These are phyloP conservation scores for Rubia yunnanensis DNA, from an alignment of 257 asterid genomes.

Conservation along the genomic window DNA sequence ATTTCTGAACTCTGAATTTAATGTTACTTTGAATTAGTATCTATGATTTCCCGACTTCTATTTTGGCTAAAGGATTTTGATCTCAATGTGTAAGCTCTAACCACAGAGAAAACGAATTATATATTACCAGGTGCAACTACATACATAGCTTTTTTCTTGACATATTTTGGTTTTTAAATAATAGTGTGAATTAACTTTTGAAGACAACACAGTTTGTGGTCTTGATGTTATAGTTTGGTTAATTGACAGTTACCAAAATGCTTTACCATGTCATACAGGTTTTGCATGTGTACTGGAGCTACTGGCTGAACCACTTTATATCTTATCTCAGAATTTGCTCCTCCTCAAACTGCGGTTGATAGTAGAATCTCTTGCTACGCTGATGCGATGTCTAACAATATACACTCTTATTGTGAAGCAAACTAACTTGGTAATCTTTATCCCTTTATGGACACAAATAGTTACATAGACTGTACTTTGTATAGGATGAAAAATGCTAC, in stretches of 20 bases:
- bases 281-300: constrained; percentile 91
- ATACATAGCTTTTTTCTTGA: neutral
- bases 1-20: constrained; percentile 1
- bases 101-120: neutral
- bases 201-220: neutral
- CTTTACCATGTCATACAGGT: constrained; percentile 34
- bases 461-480: neutral
- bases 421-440: constrained; percentile 41
- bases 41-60: neutral
- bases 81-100: neutral
- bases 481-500: neutral
- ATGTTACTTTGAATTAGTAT: neutral
- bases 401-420: constrained; percentile 67
- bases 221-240: constrained; percentile 6
- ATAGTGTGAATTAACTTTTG: neutral
- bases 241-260: neutral
- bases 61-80: neutral
- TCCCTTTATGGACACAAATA: neutral
- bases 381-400: constrained; percentile 67
- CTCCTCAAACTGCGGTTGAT: constrained; percentile 82
- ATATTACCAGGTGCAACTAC: neutral
- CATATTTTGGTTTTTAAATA: neutral
- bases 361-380: constrained; percentile 72
- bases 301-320: constrained; percentile 86
- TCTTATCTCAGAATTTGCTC: constrained; percentile 75